Base-by-base conservation (phyloP, 129 eudicot species). In the Centella asiatica region DNA sequence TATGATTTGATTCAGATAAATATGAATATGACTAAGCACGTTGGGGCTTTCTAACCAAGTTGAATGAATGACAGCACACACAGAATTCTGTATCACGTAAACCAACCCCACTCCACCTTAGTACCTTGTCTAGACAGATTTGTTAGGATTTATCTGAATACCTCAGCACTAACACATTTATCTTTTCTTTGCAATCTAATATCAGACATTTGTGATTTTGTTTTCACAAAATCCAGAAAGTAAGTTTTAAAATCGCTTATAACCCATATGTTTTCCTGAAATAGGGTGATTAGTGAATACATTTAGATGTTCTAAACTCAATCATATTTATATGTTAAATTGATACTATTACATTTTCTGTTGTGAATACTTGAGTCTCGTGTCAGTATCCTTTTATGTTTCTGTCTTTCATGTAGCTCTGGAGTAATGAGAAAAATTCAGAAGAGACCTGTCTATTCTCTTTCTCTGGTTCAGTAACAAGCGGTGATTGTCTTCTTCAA, bases 401-500 rank as follows among this genome's bases (percentile, higher is more conserved):
- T 0, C 13, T 42, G 15, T 25, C 22, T 3, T 54, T 8, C 34
- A 11, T 1, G 57, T 33, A 26, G 57, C 18, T 51, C 33, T 20
- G 39, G 37, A 27, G n/a, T 15, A 28, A 14, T 7, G 36, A 29
- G 42, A 57, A 57, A 29, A 25, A 25, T 51, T 24, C 36, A 60
- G 65, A 23, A 40, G 22, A 39, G 50, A 60, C 68, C 68, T 63
- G 42, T 46, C 57, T 18, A 63, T 63, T 63, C 68, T 20, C 0
- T 46, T 22, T 46, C 56, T 63, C 56, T 44, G 44, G 19, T 63
- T 63, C 27, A 44, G 56, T 63, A 63, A 63, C 12, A 63, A 63
- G 0, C 24, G 40, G 17, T 63, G 57, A 32, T 63, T 63, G 14
- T 45, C 68, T 63, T 63, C 56, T 44, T 63, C 68, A 12, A 63